A percentile compares a stretch with the other conserved stretches of the same genome.
phyloP scores from a whole-genome alignment of 2,329 filamentous ascomycete genomes.

The Calonectria hawksworthii region DNA sequence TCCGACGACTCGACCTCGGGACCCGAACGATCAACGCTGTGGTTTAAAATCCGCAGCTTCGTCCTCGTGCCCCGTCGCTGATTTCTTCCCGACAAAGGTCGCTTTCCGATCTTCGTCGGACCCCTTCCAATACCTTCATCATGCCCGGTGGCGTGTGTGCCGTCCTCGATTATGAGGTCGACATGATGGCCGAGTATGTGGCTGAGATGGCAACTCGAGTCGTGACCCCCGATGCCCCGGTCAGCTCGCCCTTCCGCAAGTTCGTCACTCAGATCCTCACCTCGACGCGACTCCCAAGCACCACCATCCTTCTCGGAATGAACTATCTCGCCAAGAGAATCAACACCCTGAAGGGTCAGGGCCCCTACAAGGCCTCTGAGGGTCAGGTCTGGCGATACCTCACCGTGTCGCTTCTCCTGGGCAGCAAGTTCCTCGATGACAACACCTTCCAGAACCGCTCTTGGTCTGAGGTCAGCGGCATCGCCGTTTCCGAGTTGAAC shows the following conservation, averaged over 20 bases:
- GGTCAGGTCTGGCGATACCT: constrained; percentile 90
- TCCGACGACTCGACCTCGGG: constrained; percentile 17
- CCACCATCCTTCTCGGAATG: constrained; percentile 90
- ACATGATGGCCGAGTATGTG: constrained; percentile 95
- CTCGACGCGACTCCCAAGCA: constrained; percentile 89
- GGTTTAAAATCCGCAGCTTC: constrained; percentile 29
- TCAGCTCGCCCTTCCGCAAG: constrained; percentile 85
- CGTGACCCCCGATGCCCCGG: constrained; percentile 64
- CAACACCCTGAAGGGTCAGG: constrained; percentile 75
- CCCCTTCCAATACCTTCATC: constrained; percentile 54
- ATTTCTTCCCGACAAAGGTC: constrained; percentile 55
- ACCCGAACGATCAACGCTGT: constrained; percentile 33
- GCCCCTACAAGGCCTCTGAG: constrained; percentile 70
- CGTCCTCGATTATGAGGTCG: constrained; percentile 96
- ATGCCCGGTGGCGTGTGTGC: constrained; percentile 90
- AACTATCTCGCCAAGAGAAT: constrained; percentile 90
- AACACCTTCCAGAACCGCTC: constrained; percentile 98
- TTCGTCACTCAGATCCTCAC: constrained; percentile 93
- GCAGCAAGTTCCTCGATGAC: constrained; percentile 96
- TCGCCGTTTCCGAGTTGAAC: constrained; percentile 87
- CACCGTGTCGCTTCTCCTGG: constrained; percentile 86
- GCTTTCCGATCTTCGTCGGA: constrained; percentile 56
- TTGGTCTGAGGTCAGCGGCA: constrained; percentile 95
- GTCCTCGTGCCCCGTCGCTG: constrained; percentile 35
- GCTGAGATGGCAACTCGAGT: constrained; percentile 83